phyloP scores from a whole-genome alignment of 768 basidiomycete species.

The Piloderma croceum region DNA sequence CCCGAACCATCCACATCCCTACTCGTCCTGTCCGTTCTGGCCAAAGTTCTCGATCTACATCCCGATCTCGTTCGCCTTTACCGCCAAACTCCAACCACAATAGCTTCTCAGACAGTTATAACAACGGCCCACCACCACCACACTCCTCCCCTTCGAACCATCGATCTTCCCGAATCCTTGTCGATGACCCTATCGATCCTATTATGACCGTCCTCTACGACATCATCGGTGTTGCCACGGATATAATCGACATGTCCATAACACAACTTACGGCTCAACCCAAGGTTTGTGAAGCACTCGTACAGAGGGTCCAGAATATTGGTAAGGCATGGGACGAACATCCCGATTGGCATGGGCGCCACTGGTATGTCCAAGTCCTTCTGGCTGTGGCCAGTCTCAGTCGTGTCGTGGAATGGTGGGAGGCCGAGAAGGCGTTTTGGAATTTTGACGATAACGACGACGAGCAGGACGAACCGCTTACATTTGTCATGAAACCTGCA shows the following conservation, averaged over 20 bases:
- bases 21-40: conserved; percentile 61
- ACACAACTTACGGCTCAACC: conserved; percentile 80
- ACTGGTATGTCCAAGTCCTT: conserved; percentile 96
- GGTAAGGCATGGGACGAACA: conserved; percentile 97
- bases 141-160: conserved; percentile 46
- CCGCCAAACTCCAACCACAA: conserved; percentile 62
- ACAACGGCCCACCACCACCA: too few relatives aligned
- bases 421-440: conserved; percentile 99
- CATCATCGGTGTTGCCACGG: conserved; percentile 88
- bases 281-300: conserved; percentile 78
- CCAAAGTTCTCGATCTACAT: conserved; percentile 88
- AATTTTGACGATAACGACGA: conserved; percentile 92
- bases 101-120: conserved; percentile 57
- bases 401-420: conserved; percentile 99
- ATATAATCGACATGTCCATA: conserved; percentile 86
- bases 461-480: conserved; percentile 84
- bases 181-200: conserved; percentile 82
- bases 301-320: conserved; percentile 85
- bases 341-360: conserved; percentile 95
- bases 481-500: conserved; percentile 89
- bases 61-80: conserved; percentile 89
- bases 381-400: conserved; percentile 93
- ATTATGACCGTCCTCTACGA: conserved; percentile 89
- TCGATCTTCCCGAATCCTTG: conserved; percentile 74
- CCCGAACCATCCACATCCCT: conserved; percentile 77